A percentile compares a stretch with the other conserved stretches of the same genome.
Evolutionary conservation across 163 green algal genomes (phyloP).

Genomic region (Trebouxia gelatinosa): DNA sequence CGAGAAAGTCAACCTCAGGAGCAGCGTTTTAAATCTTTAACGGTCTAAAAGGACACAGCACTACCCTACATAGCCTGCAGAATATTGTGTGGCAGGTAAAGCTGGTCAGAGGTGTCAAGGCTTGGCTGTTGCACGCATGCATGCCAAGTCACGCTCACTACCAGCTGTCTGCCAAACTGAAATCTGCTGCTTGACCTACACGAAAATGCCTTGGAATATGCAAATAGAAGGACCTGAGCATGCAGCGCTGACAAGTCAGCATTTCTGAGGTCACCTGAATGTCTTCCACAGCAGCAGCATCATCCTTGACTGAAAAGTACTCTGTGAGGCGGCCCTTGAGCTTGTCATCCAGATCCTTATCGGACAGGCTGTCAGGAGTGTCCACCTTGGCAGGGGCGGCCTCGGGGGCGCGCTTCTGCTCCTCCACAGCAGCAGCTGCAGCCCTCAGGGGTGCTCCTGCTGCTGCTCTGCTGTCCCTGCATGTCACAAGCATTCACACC

Average conservation of each 20-base stretch:
- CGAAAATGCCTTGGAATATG: not conserved
- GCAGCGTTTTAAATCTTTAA: no score
- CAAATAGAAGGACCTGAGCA: not conserved
- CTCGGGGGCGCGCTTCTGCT: not conserved
- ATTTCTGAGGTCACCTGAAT: not conserved
- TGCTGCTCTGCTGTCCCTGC: not conserved
- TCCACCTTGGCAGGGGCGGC: not conserved
- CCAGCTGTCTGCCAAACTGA: not conserved
- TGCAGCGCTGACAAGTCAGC: not conserved
- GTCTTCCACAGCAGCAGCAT: not conserved
- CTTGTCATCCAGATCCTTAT: slow-evolving; percentile 12
- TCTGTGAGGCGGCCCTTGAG: not conserved
- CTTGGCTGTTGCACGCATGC: not conserved
- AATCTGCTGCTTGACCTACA: not conserved
- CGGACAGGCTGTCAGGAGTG: not conserved
- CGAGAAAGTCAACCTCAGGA: no score
- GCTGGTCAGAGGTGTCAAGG: no score
- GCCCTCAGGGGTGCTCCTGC: no score
- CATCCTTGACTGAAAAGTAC: not conserved
- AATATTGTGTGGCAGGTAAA: no score
- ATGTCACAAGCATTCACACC: no score
- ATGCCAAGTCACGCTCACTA: not conserved
- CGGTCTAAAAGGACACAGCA: no score
- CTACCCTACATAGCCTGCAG: no score
- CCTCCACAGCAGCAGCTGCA: not conserved